Percentiles rank a stretch among this genome's conserved stretches.
Evolutionary conservation across 805 yeast species (phyloP).

Genomic region (Teunomyces barrocoloradensis): DNA sequence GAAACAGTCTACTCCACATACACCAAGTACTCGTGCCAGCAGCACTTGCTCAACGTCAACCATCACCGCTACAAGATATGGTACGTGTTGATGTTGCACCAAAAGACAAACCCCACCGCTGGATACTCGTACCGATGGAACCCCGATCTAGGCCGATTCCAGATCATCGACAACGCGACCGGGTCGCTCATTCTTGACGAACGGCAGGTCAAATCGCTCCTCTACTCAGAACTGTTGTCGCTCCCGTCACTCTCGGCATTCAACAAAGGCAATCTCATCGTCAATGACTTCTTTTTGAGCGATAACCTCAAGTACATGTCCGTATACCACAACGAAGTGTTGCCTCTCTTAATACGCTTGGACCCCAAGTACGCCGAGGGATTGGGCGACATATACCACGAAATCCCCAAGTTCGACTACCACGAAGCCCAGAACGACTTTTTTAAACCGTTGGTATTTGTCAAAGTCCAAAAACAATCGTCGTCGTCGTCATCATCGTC

Average conservation of each 20-base stretch:
- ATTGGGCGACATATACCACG: constrained; percentile 26
- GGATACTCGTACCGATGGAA: constrained; percentile 36
- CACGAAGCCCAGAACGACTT: constrained; percentile 27
- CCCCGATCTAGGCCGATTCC: constrained; percentile 32
- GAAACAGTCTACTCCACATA: constrained; percentile 40
- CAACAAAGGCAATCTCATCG: constrained; percentile 33
- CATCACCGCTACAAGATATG: constrained; percentile 37
- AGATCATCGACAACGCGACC: constrained; percentile 26
- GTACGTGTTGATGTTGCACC: constrained; percentile 32
- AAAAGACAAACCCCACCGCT: constrained; percentile 16
- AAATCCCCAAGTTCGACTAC: constrained; percentile 33
- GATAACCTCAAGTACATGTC: constrained; percentile 35
- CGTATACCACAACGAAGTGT: constrained; percentile 35
- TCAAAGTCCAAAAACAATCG: constrained; percentile 13
- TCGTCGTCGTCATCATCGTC: constrained; percentile 3
- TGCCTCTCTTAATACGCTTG: constrained; percentile 27
- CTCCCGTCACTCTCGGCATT: constrained; percentile 28
- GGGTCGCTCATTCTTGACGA: constrained; percentile 27
- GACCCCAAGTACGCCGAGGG: constrained; percentile 30
- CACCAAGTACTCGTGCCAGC: constrained; percentile 39
- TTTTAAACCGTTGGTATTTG: constrained; percentile 24
- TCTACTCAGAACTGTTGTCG: constrained; percentile 29
- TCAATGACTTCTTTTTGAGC: constrained; percentile 36
- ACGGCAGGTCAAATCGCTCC: constrained; percentile 27
- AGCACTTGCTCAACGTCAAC: constrained; percentile 34